Evolutionary conservation across 768 basidiomycete species (phyloP), one percentile per base, ranked within the genome.

Genomic region (Serendipita sp.): DNA sequence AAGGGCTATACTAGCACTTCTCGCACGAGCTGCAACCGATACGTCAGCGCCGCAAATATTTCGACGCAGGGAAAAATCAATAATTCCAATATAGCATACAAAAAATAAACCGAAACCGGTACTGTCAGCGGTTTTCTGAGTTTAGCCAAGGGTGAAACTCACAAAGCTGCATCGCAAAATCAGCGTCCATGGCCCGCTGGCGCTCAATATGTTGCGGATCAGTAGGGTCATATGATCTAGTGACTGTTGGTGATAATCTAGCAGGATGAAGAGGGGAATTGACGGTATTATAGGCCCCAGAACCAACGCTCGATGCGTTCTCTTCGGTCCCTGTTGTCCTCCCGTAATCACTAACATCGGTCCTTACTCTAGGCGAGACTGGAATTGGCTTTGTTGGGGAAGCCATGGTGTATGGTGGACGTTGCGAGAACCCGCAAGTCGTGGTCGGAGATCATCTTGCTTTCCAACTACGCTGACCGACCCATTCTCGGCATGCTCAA

Each of bases 101-200:
- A 24, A 24, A 24, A 24, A 24, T 24, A 24, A 24, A 24, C 24
- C 24, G 8, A 13, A 18, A 18, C 45, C 60, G 35, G 62, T 32
- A 28, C 38, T 41, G 7, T 41, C 13, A 41, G 38, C 38, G 38
- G 38, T 13, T 7, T 41, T 41, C 38, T 13, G 38, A 41, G 13
- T 41, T 41, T 80, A 63, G 88, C 15, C 38, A 7, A 41, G 38
- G 13, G 38, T 41, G 38, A 1, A 4, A 73, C 75, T 67, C 63
- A 76, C 76, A 75, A 67, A 77, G 74, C 64, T 72, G 90, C 88
- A 92, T 91, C 18, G 77, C 77, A 56, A 71, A 72, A 70, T 94
- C 92, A 0, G 89, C 89, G 70, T 97, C 94, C 86, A 96, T 89
- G 3, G 90, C 85, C 41, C 88, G 82, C 77, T 97, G 93, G 18